Evolutionary conservation across 805 yeast genomes (phyloP).

Genomic region (Brettanomyces anomalus): DNA sequence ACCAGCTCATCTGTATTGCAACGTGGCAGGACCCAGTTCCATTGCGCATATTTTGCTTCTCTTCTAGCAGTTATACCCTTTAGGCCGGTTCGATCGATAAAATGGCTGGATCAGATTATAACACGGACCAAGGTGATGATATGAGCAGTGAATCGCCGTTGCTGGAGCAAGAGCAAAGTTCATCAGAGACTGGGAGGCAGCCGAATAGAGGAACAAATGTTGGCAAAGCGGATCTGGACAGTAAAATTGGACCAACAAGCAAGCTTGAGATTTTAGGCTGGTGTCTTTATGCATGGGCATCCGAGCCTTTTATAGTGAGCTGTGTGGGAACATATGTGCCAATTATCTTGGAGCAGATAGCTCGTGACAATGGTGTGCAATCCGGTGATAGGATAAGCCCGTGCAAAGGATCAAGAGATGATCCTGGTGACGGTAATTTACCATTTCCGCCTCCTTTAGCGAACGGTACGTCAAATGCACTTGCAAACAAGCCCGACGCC

Average conservation of each 20-base stretch:
- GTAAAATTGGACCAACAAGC: conserved; percentile 3
- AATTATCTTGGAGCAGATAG: conserved; percentile 58
- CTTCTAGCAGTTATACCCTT: too few relatives aligned
- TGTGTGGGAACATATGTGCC: conserved; percentile 78
- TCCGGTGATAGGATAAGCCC: conserved; percentile 48
- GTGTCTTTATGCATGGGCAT: conserved; percentile 65
- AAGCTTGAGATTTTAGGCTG: conserved; percentile 48
- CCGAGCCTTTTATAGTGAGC: conserved; percentile 74
- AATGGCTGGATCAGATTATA: too few relatives aligned
- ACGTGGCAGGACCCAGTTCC: too few relatives aligned
- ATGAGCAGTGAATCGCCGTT: too few relatives aligned
- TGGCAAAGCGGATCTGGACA: not conserved
- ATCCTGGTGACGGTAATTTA: conserved; percentile 21
- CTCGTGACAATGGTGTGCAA: conserved; percentile 62
- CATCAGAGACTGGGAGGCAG: too few relatives aligned
- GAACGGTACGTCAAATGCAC: not conserved
- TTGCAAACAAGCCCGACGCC: not conserved
- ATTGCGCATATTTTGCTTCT: too few relatives aligned
- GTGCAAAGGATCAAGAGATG: conserved; percentile 29
- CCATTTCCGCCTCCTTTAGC: conserved; percentile 27
- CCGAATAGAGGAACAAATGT: not conserved
- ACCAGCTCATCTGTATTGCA: too few relatives aligned
- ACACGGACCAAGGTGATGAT: too few relatives aligned
- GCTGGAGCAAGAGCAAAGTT: too few relatives aligned
- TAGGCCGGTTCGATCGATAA: too few relatives aligned